Evolutionary conservation across 1,139 yeast species (phyloP).

Genomic region (Hyphopichia khmerensis): DNA sequence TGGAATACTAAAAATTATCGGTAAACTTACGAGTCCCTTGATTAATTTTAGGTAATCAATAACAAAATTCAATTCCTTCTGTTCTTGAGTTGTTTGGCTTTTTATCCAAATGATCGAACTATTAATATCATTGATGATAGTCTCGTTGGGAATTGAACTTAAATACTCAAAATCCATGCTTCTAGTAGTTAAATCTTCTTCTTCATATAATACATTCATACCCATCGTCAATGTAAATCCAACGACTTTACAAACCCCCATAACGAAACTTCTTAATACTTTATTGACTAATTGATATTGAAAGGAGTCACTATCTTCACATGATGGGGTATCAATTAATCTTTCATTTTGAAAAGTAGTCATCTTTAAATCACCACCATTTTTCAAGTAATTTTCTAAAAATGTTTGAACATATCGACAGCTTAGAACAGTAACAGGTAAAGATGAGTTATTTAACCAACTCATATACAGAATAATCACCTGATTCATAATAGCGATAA

Average conservation of each 20-base stretch:
- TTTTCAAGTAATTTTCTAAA: conserved; percentile 36
- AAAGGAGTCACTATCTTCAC: conserved; percentile 9
- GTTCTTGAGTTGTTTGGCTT: conserved; percentile 5
- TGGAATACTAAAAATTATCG: conserved; percentile 21
- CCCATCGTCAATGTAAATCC: conserved; percentile 50
- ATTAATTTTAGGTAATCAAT: conserved; percentile 28
- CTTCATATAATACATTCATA: conserved; percentile 66
- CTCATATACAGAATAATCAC: conserved; percentile 46
- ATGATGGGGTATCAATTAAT: conserved; percentile 5
- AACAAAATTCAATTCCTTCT: conserved; percentile 13
- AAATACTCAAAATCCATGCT: conserved; percentile 51
- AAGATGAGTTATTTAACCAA: conserved; percentile 64
- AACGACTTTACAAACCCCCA: conserved; percentile 54
- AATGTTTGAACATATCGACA: conserved; percentile 62
- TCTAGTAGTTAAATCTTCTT: conserved; percentile 71
- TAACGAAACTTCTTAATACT: conserved; percentile 45
- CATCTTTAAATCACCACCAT: conserved; percentile 11
- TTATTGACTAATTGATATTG: conserved; percentile 39
- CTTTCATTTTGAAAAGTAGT: conserved; percentile 22
- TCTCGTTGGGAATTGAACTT: conserved; percentile 20
- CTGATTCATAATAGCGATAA: conserved; percentile 47
- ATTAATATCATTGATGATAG: conserved; percentile 22
- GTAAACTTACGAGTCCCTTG: conserved; percentile 25
- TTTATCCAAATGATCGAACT: conserved; percentile 20
- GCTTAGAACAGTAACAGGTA: conserved; percentile 63